Percentiles rank a stretch among this genome's conserved stretches.
Conservation (phyloP, 306 rosid genomes). For the Sicyos baderoa region DNA sequence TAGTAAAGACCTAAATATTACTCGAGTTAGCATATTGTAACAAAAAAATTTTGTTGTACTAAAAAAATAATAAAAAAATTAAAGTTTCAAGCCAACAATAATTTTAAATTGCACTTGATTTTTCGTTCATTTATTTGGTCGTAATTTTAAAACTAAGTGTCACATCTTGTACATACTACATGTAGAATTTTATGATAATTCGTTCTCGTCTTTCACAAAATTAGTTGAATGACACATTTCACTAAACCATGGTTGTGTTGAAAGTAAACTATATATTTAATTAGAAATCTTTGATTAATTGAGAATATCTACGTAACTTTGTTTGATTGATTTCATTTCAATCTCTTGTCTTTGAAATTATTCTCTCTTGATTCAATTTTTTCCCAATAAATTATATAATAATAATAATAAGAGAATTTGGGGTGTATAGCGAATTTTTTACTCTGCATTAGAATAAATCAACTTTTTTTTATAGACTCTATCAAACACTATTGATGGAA, state of each 20-base stretch:
- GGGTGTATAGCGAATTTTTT: no score
- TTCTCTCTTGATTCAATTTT: not conserved
- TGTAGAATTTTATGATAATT: not conserved
- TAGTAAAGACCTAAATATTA: no score
- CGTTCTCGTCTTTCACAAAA: not conserved
- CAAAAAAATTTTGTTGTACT: rapidly evolving
- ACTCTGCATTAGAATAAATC: no score
- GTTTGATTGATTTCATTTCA: constrained; percentile 1
- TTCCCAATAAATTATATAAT: not conserved
- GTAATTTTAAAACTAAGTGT: not conserved
- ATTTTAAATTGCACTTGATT: not conserved
- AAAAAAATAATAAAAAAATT: no score
- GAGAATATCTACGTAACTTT: not conserved
- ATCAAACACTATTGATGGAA: no score
- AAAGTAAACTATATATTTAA: no score
- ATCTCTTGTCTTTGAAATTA: not conserved
- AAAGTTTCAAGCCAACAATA: not conserved
- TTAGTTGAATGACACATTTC: not conserved
- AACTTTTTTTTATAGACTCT: no score
- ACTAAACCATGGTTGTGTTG: not conserved
- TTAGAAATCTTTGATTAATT: not conserved
- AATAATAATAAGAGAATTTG: no score
- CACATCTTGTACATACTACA: not conserved
- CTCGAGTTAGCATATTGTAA: not conserved
- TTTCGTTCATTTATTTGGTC: not conserved